Evolutionary conservation across 2,329 filamentous ascomycete species (phyloP).

Genomic region (Microsporum audouinii): DNA sequence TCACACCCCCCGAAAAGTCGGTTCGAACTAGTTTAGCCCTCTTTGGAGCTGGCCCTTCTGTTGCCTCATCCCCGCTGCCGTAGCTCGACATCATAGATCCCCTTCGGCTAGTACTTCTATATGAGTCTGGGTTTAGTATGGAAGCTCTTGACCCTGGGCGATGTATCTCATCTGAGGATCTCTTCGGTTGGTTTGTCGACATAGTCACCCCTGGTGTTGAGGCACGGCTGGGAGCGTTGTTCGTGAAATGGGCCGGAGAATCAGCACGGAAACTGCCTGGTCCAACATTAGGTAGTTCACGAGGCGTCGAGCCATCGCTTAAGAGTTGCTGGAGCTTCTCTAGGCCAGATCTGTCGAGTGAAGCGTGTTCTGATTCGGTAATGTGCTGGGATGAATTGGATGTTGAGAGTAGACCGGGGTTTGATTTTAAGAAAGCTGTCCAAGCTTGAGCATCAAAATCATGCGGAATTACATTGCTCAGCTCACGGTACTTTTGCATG

Average conservation of each 20-base stretch:
- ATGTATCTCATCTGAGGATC: constrained; percentile 37
- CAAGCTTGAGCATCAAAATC: constrained; percentile 64
- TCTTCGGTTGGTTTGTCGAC: constrained; percentile 16
- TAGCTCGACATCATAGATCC: constrained; percentile 45
- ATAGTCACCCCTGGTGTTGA: constrained; percentile 27
- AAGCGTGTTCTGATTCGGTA: constrained; percentile 22
- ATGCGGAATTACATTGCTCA: constrained; percentile 47
- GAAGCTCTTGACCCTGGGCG: constrained; percentile 52
- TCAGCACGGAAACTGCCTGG: constrained; percentile 26
- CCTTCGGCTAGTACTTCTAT: constrained; percentile 22
- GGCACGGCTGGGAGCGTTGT: constrained; percentile 25
- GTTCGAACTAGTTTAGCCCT: constrained; percentile 66
- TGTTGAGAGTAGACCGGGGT: constrained; percentile 39
- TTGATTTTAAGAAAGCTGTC: constrained; percentile 64
- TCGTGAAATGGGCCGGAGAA: constrained; percentile 30
- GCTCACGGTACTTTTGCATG: constrained; percentile 49
- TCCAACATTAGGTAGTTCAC: constrained; percentile 26
- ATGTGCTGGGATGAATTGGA: constrained; percentile 17
- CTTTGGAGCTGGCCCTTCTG: constrained; percentile 55
- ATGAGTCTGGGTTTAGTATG: constrained; percentile 31
- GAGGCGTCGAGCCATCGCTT: constrained; percentile 34
- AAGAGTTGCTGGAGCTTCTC: constrained; percentile 36
- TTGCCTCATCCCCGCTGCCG: constrained; percentile 59
- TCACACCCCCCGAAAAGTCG: constrained; percentile 57
- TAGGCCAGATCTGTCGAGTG: constrained; percentile 33